Evolutionary conservation across 2,329 filamentous ascomycete species (phyloP).

Genomic region (Aspergillus costaricaensis): DNA sequence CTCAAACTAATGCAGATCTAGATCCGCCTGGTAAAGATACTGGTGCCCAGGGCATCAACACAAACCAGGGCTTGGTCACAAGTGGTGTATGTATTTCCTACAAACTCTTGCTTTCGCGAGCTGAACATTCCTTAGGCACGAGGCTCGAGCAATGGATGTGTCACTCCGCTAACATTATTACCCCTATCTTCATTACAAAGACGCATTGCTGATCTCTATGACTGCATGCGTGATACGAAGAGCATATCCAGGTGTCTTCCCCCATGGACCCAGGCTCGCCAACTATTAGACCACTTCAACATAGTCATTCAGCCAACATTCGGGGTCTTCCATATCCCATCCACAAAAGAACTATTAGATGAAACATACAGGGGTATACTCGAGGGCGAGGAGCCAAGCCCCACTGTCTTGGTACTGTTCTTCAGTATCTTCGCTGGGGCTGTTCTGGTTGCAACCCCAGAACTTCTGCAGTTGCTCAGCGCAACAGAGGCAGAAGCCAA

Average conservation of each 20-base stretch:
- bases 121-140: neutral
- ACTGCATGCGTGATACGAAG: neutral
- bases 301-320: conserved; percentile 2
- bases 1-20: neutral
- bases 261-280: neutral
- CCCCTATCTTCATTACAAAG: neutral
- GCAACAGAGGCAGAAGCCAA: conserved; percentile 1
- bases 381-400: neutral
- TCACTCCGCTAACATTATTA: neutral
- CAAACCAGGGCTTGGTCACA: neutral
- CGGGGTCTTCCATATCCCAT: conserved; percentile 9
- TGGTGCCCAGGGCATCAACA: neutral
- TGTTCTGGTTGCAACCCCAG: neutral
- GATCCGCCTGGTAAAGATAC: neutral
- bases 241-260: conserved; percentile 1
- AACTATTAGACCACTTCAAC: conserved; percentile 9
- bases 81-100: neutral
- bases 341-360: neutral
- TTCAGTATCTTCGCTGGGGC: conserved; percentile 8
- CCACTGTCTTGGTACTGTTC: neutral
- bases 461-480: neutral
- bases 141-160: neutral
- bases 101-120: neutral
- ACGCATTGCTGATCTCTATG: neutral
- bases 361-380: neutral